Base-by-base conservation (phyloP, 2,329 filamentous ascomycete species). In the Penicillium vulpinum region DNA sequence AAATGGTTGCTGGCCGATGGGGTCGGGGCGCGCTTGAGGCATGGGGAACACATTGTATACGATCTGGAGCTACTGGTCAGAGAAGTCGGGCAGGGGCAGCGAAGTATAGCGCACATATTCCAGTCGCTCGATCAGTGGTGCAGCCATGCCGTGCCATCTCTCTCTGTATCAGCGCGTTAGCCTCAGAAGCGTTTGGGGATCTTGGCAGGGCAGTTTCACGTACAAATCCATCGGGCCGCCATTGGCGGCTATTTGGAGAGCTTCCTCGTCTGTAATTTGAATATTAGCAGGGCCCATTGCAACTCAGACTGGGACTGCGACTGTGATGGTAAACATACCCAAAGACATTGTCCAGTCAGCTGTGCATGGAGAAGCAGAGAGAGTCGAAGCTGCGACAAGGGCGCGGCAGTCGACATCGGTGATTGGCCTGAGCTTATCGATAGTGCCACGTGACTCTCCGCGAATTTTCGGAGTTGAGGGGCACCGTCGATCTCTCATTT, bases 1-100 rank as follows among this genome's bases (percentile, higher is more conserved):
- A 39, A 63, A 66, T 36, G 59, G 60, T 46, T 64, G 70, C 38
- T 67, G 66, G 51, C 58, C 54, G 31, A 47, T 41, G 29, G 58
- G 36, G 35, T 62, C 61, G 58, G 76, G 73, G 41, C 77, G 81
- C 51, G 85, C 75, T 51, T 78, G 80, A 11, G 89, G 89, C 65
- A 88, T 87, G 40, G 89, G 86, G 67, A 96, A 96, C 51, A 88
- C 87, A 70, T 86, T 81, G 73, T 85, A 83, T 39, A 89, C 84
- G 64, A 92, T 93, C 90, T 95, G 38, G n/a, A 51, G 9, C 18
- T 33, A 31, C 8, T 22, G 28, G 51, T 61, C 44, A 62, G 52
- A 58, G 28, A 47, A 18, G 39, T 45, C n/a, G 31, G n/a, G 10
- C 9, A 29, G 22, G 10, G 10, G 10, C 0, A 21, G 56, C 43